Evolutionary conservation across 2,329 filamentous ascomycete species (phyloP).

Genomic region (Teratosphaeria epicoccoides): DNA sequence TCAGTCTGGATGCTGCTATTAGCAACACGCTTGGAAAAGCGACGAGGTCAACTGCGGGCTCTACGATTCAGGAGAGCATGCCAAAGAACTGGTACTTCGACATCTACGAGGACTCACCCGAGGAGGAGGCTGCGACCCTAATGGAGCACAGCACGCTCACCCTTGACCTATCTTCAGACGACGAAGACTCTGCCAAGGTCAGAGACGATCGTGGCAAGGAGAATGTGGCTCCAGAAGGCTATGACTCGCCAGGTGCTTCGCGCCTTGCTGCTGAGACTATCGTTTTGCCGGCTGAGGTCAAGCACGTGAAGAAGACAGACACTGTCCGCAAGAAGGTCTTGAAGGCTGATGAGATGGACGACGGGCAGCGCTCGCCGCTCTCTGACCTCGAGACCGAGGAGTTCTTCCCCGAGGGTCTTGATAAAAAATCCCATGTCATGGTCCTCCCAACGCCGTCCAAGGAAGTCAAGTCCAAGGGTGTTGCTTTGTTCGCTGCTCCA

Average conservation of each 20-base stretch:
- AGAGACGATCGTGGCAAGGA: constrained; percentile 70
- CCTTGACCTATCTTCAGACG: constrained; percentile 82
- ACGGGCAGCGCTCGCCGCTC: constrained; percentile 24
- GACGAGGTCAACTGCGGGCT: constrained; percentile 22
- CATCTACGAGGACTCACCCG: constrained; percentile 83
- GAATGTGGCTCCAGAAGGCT: constrained; percentile 66
- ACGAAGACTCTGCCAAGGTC: constrained; percentile 51
- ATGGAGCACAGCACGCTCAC: constrained; percentile 83
- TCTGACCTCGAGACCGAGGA: constrained; percentile 26
- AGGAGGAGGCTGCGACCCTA: constrained; percentile 83
- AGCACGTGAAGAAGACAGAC: constrained; percentile 15
- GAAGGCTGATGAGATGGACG: constrained; percentile 24
- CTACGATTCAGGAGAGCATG: constrained; percentile 47
- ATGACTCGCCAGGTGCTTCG: constrained; percentile 21
- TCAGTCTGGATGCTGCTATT: constrained; percentile 76
- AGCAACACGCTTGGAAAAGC: constrained; percentile 54
- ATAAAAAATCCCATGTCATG: constrained; percentile 22
- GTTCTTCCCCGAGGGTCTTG: constrained; percentile 26
- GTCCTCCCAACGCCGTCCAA: constrained; percentile 12
- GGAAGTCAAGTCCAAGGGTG: not conserved
- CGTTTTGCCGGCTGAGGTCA: not conserved
- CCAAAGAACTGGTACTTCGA: constrained; percentile 72
- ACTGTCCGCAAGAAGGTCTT: constrained; percentile 21
- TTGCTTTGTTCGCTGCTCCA: not conserved
- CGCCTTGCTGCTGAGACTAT: constrained; percentile 4